Conservation (phyloP, 495 filamentous ascomycete genomes). For the Neurospora sp. region DNA sequence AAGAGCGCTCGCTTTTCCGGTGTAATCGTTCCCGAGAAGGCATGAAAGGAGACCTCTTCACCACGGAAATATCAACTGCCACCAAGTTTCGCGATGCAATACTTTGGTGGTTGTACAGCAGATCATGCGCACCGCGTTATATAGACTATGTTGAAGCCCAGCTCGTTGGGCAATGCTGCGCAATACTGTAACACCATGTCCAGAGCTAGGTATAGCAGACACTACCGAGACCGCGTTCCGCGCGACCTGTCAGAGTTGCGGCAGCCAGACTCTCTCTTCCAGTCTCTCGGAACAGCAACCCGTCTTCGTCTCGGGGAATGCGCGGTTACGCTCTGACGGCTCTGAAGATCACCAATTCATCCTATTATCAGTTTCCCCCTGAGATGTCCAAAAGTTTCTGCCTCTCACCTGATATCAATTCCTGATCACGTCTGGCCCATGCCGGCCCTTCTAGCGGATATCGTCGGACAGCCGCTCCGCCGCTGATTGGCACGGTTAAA, state of each 20-base stretch:
- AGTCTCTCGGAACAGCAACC: not conserved
- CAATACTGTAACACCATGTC: not conserved
- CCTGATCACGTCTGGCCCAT: conserved; percentile 4
- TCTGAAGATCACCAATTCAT: not conserved
- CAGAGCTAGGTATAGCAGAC: not conserved
- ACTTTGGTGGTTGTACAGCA: not conserved
- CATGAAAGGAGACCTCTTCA: not conserved
- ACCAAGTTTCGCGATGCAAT: not conserved
- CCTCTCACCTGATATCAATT: conserved; percentile 22
- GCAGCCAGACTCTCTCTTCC: not conserved
- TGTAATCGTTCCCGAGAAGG: not conserved
- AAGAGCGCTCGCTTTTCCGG: not conserved
- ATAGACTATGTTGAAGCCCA: not conserved
- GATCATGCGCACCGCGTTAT: not conserved
- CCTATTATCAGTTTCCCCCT: not conserved
- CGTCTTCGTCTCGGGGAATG: not conserved
- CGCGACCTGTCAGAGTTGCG: no score
- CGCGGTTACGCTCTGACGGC: not conserved
- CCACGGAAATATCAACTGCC: not conserved
- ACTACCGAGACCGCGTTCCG: no score
- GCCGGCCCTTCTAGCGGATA: conserved; percentile 14
- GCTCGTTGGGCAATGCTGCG: not conserved
- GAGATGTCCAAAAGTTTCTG: conserved; percentile 16
- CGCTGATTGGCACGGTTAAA: conserved; percentile 30
- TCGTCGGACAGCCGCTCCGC: conserved; percentile 8